These are phyloP conservation scores for Rhizopus sp. DNA, from an alignment of 371 early-diverging fungal genomes.

Conservation along the genomic window DNA sequence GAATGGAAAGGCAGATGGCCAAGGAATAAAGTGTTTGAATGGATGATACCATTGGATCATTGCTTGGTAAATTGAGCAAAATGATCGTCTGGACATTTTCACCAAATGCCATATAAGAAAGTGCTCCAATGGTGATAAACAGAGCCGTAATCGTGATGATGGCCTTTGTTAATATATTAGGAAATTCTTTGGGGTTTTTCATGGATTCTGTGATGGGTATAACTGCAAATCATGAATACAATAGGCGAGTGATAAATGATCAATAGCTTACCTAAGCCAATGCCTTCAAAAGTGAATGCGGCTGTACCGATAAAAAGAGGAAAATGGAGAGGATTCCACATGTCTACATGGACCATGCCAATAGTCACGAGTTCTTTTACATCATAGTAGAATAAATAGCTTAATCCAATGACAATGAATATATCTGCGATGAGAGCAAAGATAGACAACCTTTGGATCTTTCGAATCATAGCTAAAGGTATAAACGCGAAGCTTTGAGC, in stretches of 20 bases:
- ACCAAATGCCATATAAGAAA: conserved; percentile 84
- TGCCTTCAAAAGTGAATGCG: conserved; percentile 89
- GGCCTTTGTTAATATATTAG: conserved; percentile 64
- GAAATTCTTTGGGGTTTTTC: conserved; percentile 82
- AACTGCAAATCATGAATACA: conserved; percentile 21
- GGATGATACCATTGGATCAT: conserved; percentile 59
- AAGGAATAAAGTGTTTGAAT: conserved; percentile 81
- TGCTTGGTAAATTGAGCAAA: conserved; percentile 75
- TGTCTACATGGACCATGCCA: conserved; percentile 62
- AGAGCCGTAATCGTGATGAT: conserved; percentile 69
- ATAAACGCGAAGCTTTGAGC: conserved; percentile 77
- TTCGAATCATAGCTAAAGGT: conserved; percentile 81
- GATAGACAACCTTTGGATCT: conserved; percentile 77
- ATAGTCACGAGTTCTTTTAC: conserved; percentile 51
- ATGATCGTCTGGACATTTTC: conserved; percentile 77
- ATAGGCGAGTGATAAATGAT: not conserved
- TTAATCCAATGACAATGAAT: conserved; percentile 80
- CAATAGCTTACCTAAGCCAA: conserved; percentile 65
- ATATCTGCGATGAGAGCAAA: conserved; percentile 85
- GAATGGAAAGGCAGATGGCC: conserved; percentile 86
- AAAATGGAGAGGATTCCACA: conserved; percentile 72
- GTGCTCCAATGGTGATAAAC: conserved; percentile 75
- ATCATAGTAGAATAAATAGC: conserved; percentile 78
- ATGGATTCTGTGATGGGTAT: conserved; percentile 75
- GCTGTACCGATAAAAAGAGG: conserved; percentile 88